Conservation (phyloP, 495 filamentous ascomycete genomes). For the Clavariopsis aquatica region DNA sequence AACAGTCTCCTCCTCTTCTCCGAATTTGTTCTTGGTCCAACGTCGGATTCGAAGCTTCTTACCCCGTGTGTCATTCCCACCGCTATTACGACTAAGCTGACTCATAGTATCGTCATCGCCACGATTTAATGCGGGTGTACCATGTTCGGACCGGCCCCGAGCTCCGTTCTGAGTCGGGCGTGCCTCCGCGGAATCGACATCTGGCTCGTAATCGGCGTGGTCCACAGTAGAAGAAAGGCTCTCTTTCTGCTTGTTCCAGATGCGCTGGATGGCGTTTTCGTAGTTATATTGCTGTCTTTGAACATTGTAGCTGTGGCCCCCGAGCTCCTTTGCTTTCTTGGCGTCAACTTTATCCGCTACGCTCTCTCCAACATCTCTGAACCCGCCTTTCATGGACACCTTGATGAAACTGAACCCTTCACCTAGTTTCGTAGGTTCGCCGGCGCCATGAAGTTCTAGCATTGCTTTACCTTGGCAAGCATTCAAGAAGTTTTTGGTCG, state of each 20-base stretch:
- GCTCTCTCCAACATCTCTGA: constrained; percentile 85
- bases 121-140: constrained; percentile 55
- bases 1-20: constrained; percentile 58
- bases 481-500: constrained; percentile 90
- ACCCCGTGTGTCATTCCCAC: constrained; percentile 64
- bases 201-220: constrained; percentile 61
- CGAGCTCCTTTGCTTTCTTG: constrained; percentile 81
- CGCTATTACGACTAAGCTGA: constrained; percentile 79
- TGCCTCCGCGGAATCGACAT: constrained; percentile 68
- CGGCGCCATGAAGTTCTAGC: constrained; percentile 89
- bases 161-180: constrained; percentile 38
- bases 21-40: constrained; percentile 60
- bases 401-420: constrained; percentile 94
- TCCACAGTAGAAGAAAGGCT: constrained; percentile 69
- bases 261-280: constrained; percentile 79
- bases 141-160: constrained; percentile 57
- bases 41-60: constrained; percentile 77
- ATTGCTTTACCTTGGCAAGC: constrained; percentile 95
- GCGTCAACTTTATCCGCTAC: constrained; percentile 81
- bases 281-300: constrained; percentile 86
- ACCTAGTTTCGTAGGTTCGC: constrained; percentile 92
- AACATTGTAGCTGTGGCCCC: constrained; percentile 96
- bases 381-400: constrained; percentile 98
- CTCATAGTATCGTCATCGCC: constrained; percentile 80
- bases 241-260: constrained; percentile 84